These are phyloP conservation scores for Tricholoma hemisulphureum DNA, from an alignment of 768 basidiomycete species.

Conservation along the genomic window DNA sequence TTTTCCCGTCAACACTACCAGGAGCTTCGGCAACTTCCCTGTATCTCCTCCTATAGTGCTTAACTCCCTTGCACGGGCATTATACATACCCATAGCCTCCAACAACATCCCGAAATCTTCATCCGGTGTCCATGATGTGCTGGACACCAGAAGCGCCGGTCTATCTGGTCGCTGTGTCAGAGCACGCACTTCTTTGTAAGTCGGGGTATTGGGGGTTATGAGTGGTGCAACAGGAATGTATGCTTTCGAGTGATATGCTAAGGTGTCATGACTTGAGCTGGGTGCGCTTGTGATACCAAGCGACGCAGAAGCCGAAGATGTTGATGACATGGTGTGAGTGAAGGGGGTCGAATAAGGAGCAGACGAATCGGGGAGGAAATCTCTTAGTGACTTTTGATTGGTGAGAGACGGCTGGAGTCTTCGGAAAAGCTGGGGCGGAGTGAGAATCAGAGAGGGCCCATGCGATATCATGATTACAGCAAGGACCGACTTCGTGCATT, in stretches of 20 bases:
- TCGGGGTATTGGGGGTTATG: slow-evolving; percentile 25
- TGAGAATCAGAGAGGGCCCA: slow-evolving; percentile 1
- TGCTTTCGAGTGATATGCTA: slow-evolving; percentile 13
- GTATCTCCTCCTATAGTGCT: slow-evolving; percentile 8
- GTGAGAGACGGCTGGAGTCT: slow-evolving; percentile 42
- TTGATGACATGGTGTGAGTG: slow-evolving; percentile 43
- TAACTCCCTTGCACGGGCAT: slow-evolving; percentile 47
- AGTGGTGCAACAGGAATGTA: slow-evolving; percentile 17
- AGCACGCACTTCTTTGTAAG: slow-evolving; percentile 33
- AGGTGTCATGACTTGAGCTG: slow-evolving; percentile 10
- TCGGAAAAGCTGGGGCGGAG: slow-evolving; percentile 44
- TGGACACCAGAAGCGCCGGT: slow-evolving; percentile 84
- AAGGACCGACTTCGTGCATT: slow-evolving; percentile 63
- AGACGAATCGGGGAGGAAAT: slow-evolving; percentile 53
- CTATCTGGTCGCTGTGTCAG: slow-evolving; percentile 66
- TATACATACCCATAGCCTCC: slow-evolving; percentile 69
- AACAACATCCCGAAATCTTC: slow-evolving; percentile 91
- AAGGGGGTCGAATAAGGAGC: slow-evolving; percentile 62
- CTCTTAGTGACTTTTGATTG: slow-evolving; percentile 31
- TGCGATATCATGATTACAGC: not conserved
- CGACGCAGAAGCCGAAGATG: slow-evolving; percentile 14
- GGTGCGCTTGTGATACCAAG: not conserved
- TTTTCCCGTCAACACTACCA: slow-evolving; percentile 89
- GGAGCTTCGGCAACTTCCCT: slow-evolving; percentile 62
- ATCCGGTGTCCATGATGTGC: slow-evolving; percentile 97